Evolutionary conservation across 2,329 filamentous ascomycete genomes (phyloP), one percentile per base, ranked within the genome.

Genomic region (Cordyceps cateniannulata): DNA sequence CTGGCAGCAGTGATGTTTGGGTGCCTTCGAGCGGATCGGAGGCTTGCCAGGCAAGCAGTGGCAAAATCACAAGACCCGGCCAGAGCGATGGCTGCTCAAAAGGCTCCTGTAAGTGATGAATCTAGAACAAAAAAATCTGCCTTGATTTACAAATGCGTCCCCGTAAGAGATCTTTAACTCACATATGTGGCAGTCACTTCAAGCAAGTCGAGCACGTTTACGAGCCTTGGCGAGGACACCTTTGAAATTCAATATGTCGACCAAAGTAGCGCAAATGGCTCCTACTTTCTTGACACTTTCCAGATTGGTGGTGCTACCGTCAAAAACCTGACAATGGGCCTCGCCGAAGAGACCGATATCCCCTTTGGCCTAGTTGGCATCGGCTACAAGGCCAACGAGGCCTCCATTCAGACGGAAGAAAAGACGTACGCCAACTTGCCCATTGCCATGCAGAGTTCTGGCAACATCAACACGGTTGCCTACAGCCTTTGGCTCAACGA

Each of bases 401-500:
- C 81, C 25, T 69, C 68, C 9, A 59, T 66, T 9, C 62, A 65
- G 25, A 72, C 69, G 2, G 68, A 70, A 2, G 66, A 68, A 20
- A 58, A 61, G 6, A 69, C 69, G 0, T 85, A 85, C 63, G 69
- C 75, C 12, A 85, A 92, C 64, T 75, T 93, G 14, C 85, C 90
- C 1, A 76, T 87, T 63, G 77, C 83, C 59, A 80, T 95, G 75
- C 77, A 84, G 45, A 73, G 85, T 48, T 77, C 86, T 61, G 85
- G 83, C 20, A 69, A 84, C 57, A 90, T 90, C 71, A 84, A 84
- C 63, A 82, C 81, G 12, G 82, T 85, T 45, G 87, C 88, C 2
- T 91, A 90, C 73, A 90, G 87, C 62, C 73, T 92, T 24, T 91
- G 87, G 86, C 75, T 85, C 59, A 84, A 85, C 65, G 81, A 85